A percentile compares a stretch with the other conserved stretches of the same genome.
These are phyloP conservation scores for Lichtheimia hyalospora DNA, from an alignment of 371 early-diverging fungal species.

Conservation along the genomic window DNA sequence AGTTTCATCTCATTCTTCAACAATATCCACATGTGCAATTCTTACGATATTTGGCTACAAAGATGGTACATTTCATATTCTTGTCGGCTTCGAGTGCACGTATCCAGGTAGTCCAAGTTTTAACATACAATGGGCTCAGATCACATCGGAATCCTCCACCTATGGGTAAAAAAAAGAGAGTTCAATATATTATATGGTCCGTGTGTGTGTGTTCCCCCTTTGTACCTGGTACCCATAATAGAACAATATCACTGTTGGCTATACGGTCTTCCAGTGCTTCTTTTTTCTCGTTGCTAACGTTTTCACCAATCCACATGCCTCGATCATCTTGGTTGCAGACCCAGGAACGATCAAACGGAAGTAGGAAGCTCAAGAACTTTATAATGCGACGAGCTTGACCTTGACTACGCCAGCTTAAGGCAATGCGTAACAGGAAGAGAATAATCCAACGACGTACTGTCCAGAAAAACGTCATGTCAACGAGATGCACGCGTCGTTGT, in stretches of 20 bases:
- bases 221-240: slow-evolving; percentile 46
- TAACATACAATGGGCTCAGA: slow-evolving; percentile 29
- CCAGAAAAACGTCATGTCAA: slow-evolving; percentile 10
- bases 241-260: slow-evolving; percentile 26
- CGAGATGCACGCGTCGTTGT: no score
- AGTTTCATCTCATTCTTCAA: background rate
- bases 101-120: slow-evolving; percentile 36
- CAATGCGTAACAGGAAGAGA: slow-evolving; percentile 13
- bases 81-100: slow-evolving; percentile 39
- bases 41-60: slow-evolving; percentile 42
- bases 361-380: slow-evolving; percentile 4
- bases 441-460: slow-evolving; percentile 20
- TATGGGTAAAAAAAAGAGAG: slow-evolving; percentile 3
- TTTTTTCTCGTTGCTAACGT: slow-evolving; percentile 29
- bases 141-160: slow-evolving; percentile 47
- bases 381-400: slow-evolving; percentile 8
- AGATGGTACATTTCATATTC: slow-evolving; percentile 32
- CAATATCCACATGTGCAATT: background rate
- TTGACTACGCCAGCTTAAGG: slow-evolving; percentile 8
- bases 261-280: slow-evolving; percentile 36
- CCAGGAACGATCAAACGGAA: slow-evolving; percentile 14
- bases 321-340: slow-evolving; percentile 5
- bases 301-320: slow-evolving; percentile 36
- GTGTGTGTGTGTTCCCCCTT: background rate
- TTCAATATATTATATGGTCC: background rate